Evolutionary conservation across 208 protist genomes (phyloP), one percentile per base, ranked within the genome.

Genomic region (Trypanosoma melophagium): DNA sequence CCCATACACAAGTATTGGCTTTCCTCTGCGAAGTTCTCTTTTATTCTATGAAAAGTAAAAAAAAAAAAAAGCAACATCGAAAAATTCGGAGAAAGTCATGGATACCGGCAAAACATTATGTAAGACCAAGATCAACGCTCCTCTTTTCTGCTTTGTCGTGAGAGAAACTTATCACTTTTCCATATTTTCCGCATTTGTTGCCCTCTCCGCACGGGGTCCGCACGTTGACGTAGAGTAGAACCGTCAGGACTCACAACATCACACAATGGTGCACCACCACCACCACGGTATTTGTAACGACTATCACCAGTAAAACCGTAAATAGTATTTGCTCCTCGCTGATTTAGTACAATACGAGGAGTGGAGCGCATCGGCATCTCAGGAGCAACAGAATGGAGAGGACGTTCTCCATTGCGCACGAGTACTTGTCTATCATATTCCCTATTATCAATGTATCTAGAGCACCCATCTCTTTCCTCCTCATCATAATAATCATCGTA

Each of bases 121-220:
- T 35, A 35, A 35, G 3, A 35, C 5, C 5, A 35, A 35, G 28
- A 35, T 35, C 79, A 84, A 16, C 64, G 63, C 42, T 80, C 74
- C 9, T 79, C 67, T 63, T 69, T 73, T 8, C 75, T 54, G 8
- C 67, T 65, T 5, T 78, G 75, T 62, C 89, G 79, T 21, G 68
- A 56, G 12, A 95, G 71, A 51, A 95, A 95, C 12, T 51, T 60
- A 51, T 95, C 89, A 14, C 73, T 67, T n/a, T 63, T 61, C 86
- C 89, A 95, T 22, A 91, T 52, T 38, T 79, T 60, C 2, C 89
- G 83, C 86, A 95, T 91, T 53, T 90, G 80, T 71, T 85, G 69
- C 3, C 86, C 86, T 13, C 89, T 86, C 52, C 60, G 68, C 51
- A 95, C 86, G 14, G 84, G 84, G 66, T 95, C 89, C 0, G 86